A percentile compares a stretch with the other conserved stretches of the same genome.
phyloP scores from a whole-genome alignment of 2,329 filamentous ascomycete genomes.

The Podosphaera xanthii region DNA sequence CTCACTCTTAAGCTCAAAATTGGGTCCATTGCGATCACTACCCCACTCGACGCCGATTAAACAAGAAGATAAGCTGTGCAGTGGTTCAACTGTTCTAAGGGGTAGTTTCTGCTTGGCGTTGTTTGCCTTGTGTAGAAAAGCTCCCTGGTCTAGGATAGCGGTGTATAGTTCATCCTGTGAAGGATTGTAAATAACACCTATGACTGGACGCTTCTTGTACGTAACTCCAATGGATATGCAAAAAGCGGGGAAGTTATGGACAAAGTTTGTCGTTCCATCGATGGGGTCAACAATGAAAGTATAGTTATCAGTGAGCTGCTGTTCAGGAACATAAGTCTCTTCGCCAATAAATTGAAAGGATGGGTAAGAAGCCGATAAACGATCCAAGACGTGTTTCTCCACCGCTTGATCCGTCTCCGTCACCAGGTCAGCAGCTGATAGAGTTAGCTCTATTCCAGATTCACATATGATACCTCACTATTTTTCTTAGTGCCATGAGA shows the following conservation, averaged over 20 bases:
- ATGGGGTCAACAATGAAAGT: slow-evolving; percentile 70
- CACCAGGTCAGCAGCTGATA: slow-evolving; percentile 40
- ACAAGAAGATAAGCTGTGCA: slow-evolving; percentile 35
- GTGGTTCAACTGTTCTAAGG: slow-evolving; percentile 27
- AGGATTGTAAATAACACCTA: slow-evolving; percentile 65
- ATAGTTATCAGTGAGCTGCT: slow-evolving; percentile 36
- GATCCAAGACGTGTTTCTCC: slow-evolving; percentile 34
- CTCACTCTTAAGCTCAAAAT: slow-evolving; percentile 45
- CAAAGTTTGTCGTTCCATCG: slow-evolving; percentile 64
- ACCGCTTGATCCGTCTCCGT: slow-evolving; percentile 45
- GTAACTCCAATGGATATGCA: slow-evolving; percentile 57
- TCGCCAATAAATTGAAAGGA: slow-evolving; percentile 45
- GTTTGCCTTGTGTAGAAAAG: slow-evolving; percentile 25
- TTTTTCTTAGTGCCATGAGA: slow-evolving; percentile 40
- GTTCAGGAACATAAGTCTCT: slow-evolving; percentile 51
- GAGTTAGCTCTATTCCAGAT: not conserved
- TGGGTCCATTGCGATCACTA: slow-evolving; percentile 39
- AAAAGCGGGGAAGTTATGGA: slow-evolving; percentile 52
- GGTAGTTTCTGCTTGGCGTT: slow-evolving; percentile 22
- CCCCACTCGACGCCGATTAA: slow-evolving; percentile 58
- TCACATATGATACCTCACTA: slow-evolving; percentile 18
- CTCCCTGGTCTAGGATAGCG: slow-evolving; percentile 43
- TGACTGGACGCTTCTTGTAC: slow-evolving; percentile 32
- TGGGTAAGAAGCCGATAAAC: slow-evolving; percentile 30
- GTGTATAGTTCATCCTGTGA: slow-evolving; percentile 48